Evolutionary conservation across 257 asterid species (phyloP), one percentile per base, ranked within the genome.

Genomic region (Nicotiana sylvestris): DNA sequence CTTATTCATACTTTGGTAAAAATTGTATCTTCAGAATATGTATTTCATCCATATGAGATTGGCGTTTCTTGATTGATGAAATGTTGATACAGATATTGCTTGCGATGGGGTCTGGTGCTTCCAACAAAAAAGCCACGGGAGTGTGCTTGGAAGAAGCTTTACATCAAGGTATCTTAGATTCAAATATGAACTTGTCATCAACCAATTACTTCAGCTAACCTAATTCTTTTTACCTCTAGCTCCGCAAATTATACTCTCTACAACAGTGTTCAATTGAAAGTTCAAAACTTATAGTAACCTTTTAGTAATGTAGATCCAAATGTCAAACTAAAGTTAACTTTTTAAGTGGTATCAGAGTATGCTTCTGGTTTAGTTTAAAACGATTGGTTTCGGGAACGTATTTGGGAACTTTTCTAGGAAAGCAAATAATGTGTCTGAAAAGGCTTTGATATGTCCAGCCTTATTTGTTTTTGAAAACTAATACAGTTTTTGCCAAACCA

Each of bases 71-170:
- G 78, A 66, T 32, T 66, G 74, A 72, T 72, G 9, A 72, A 43
- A 55, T 25, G 21, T 81, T 49, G 13, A 30, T 84, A 62, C 74
- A 90, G 91, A 82, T 95, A 94, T 84, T 87, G 93, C 82, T 86
- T 95, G 91, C 88, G 97, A 78, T 95, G 99, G 99, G 98, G 99
- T 84, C 86, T 94, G 46, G 82, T 89, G 89, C 91, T 92, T 32
- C 91, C 94, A 43, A 90, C 93, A 43, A 90, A 92, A 83, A 95
- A 85, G 86, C 90, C 90, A 17, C 88, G 99, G 77, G 98, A 91
- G 84, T 90, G 92, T 86, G 94, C 99, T 82, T 95, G 98, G 99
- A 95, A 95, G 88, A 94, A 85, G 82, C 90, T 88, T 74, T 88
- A 90, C 85, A 84, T 88, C 80, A 88, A 88, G 90, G 93, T 88